Percentiles rank a stretch among this genome's conserved stretches.
Evolutionary conservation across 306 rosid species (phyloP).

Genomic region (Gastrolobium bilobum): DNA sequence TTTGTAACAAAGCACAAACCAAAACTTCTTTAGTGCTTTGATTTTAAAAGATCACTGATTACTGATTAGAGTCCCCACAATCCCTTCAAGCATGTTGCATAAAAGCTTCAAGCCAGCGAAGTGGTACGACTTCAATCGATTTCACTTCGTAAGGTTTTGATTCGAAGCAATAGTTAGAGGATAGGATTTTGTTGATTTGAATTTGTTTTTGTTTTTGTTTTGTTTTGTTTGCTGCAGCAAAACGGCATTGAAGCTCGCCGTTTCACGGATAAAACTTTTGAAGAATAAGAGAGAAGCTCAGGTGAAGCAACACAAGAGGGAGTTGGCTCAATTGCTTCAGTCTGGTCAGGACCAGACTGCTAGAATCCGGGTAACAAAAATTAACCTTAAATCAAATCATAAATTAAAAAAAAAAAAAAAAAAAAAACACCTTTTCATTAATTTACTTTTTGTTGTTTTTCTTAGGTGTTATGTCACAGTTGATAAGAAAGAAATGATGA

Average conservation of each 20-base stretch:
- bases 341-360: conserved; percentile 89
- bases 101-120: conserved; percentile 65
- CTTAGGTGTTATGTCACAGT: not conserved
- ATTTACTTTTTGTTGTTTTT: not conserved
- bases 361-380: conserved; percentile 71
- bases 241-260: conserved; percentile 87
- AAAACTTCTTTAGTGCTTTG: not conserved
- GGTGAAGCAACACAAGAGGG: conserved; percentile 76
- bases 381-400: not conserved
- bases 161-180: conserved; percentile 18
- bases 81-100: conserved; percentile 47
- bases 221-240: conserved; percentile 71
- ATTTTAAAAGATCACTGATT: not conserved
- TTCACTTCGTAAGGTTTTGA: not conserved
- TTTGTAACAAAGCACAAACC: not conserved
- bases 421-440: conserved; percentile 6
- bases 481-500: not conserved
- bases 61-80: not conserved
- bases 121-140: conserved; percentile 44
- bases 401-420: not conserved
- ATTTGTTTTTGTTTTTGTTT: conserved; percentile 21
- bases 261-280: conserved; percentile 83
- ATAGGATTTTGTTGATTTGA: conserved; percentile 16
- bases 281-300: conserved; percentile 85
- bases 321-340: conserved; percentile 83